Base-by-base conservation (phyloP, 2,329 filamentous ascomycete genomes). In the Elsinoe necatrix region DNA sequence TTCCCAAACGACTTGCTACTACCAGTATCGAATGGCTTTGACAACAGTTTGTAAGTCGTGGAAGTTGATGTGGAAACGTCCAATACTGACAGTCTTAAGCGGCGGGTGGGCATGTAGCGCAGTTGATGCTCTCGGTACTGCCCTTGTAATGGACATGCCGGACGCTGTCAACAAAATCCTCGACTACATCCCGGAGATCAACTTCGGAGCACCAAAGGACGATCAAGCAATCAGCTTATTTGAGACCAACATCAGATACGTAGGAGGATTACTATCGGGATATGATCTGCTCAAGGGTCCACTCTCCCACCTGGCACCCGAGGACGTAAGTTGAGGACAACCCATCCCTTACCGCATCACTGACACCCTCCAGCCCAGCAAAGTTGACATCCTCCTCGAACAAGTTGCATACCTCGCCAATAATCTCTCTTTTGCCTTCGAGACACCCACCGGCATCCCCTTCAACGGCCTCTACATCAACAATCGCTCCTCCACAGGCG, bases 171-270 rank as follows among this genome's bases (percentile, higher is more conserved):
- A 83, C 41, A 75, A 83, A 55, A 90, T 95, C 61, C 70, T 95
- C 18, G 75, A 85, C 4, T 84, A 84, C 66, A 80, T 95, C 45
- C 78, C 82, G 0, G 80, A 72, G 0, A 85, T 95, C 64, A 76
- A 95, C 69, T 95, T 88, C 66, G 78, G 78, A 41, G 73, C 76
- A 9, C 87, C 62, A 37, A 57, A 63, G 47, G 59, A 63, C 0
- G 70, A 75, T 1, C 71, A 75, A 8, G 23, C 39, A 7, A 82
- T 95, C 50, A 92, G 86, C 35, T 71, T 95, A 6, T 95, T 95
- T 65, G 90, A 95, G 71, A 95, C 89, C 0, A 95, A 88, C 0
- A 95, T 95, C 65, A 84, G 90, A 25, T 95, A 95, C 65, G 73
- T 95, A 0, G 90, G 82, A 8, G 90, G 89, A 14, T 77, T 95